These are phyloP conservation scores for Funneliformis geosporum DNA, from an alignment of 192 early-diverging fungal genomes.

Conservation along the genomic window DNA sequence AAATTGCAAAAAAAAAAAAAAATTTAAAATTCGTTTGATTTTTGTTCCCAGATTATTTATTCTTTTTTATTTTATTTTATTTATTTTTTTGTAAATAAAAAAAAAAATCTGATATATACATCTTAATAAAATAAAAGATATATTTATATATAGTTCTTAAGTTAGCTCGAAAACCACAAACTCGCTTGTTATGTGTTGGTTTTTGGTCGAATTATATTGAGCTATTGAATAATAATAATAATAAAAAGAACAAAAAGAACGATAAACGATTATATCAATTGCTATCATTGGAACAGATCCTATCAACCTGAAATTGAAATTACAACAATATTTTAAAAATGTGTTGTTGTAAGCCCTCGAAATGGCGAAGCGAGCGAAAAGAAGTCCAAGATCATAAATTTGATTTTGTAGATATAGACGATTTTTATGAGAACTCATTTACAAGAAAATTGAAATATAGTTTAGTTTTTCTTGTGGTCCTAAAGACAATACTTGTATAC, in stretches of 20 bases:
- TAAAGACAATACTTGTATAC: slow-evolving; percentile 77
- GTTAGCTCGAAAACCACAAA: too few species aligned
- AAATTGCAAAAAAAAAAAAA: neutral
- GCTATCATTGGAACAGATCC: too few species aligned
- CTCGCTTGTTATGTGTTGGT: too few species aligned
- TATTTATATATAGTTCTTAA: too few species aligned
- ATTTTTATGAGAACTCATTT: slow-evolving; percentile 57
- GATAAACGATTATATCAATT: neutral
- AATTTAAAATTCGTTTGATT: neutral
- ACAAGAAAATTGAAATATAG: slow-evolving; percentile 53
- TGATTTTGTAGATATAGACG: slow-evolving; percentile 81
- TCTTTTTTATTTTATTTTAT: too few species aligned
- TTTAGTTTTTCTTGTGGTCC: slow-evolving; percentile 60
- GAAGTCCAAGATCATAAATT: slow-evolving; percentile 85
- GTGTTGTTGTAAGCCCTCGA: slow-evolving; percentile 4
- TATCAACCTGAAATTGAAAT: neutral
- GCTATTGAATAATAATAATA: too few species aligned
- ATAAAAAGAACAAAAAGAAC: neutral
- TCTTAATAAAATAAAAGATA: too few species aligned
- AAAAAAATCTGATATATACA: too few species aligned
- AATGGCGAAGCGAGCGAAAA: slow-evolving; percentile 76
- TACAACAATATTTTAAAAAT: neutral
- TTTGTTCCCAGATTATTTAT: too few species aligned
- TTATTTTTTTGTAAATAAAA: too few species aligned
- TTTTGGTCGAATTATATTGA: too few species aligned